Conservation (phyloP, 1,284 basidiomycete genomes). For the Somion occarium region DNA sequence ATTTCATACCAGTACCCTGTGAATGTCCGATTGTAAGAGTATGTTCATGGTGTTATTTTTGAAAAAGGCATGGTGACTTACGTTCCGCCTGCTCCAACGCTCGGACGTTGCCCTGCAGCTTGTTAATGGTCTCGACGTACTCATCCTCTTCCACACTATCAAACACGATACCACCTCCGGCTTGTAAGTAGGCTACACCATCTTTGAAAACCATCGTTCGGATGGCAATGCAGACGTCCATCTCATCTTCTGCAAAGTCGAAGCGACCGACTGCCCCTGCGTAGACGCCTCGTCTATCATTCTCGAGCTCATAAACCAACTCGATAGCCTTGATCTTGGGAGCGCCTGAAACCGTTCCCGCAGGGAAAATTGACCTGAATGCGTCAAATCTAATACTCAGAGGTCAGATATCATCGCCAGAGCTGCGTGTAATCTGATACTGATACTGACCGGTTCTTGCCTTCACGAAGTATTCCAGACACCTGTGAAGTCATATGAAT, state of each 20-base stretch:
- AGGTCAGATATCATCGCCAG: not conserved
- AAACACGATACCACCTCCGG: constrained; percentile 96
- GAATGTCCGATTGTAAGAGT: no score
- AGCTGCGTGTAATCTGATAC: not conserved
- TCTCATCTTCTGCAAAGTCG: constrained; percentile 91
- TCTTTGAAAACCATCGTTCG: constrained; percentile 98
- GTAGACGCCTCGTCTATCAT: constrained; percentile 91
- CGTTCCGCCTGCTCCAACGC: constrained; percentile 90
- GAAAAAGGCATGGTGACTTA: constrained; percentile 40
- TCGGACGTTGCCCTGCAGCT: constrained; percentile 82
- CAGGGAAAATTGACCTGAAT: constrained; percentile 98
- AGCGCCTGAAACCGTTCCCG: constrained; percentile 98
- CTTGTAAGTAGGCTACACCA: constrained; percentile 89
- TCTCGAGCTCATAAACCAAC: constrained; percentile 83
- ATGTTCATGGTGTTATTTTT: not conserved
- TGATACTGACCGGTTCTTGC: constrained; percentile 67
- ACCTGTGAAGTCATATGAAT: constrained; percentile 97
- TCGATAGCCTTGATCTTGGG: constrained; percentile 99
- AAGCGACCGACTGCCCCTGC: constrained; percentile 97
- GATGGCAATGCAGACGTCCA: constrained; percentile 99
- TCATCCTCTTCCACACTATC: constrained; percentile 98
- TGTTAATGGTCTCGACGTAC: constrained; percentile 95
- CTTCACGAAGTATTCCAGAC: constrained; percentile 82
- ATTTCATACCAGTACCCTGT: constrained; percentile 66
- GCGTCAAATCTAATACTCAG: constrained; percentile 81